Evolutionary conservation across 257 asterid species (phyloP).

Genomic region (Solanum chaucha): DNA sequence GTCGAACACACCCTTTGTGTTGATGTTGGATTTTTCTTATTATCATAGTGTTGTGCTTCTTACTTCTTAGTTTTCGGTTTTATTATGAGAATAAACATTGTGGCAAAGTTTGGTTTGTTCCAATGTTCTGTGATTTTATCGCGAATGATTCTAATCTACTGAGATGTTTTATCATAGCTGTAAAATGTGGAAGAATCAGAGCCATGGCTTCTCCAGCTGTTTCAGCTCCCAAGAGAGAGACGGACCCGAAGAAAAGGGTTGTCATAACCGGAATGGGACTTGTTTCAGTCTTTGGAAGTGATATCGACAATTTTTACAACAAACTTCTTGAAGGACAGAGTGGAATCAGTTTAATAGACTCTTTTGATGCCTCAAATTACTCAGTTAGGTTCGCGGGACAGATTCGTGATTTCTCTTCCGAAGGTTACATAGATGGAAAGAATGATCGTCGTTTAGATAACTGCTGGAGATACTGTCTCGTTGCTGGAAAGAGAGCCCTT

Average conservation of each 20-base stretch:
- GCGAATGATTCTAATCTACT: not conserved
- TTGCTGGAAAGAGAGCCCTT: slow-evolving; percentile 50
- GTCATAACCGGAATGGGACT: slow-evolving; percentile 52
- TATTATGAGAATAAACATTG: not conserved
- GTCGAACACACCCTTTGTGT: not conserved
- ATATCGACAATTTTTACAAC: slow-evolving; percentile 24
- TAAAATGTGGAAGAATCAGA: slow-evolving; percentile 22
- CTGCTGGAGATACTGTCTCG: slow-evolving; percentile 48
- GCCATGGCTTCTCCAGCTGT: slow-evolving; percentile 24
- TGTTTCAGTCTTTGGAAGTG: slow-evolving; percentile 51
- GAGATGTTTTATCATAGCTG: not conserved
- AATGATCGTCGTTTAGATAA: slow-evolving; percentile 37
- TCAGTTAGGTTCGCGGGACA: slow-evolving; percentile 40
- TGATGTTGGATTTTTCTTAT: not conserved
- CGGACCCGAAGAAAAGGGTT: slow-evolving; percentile 34
- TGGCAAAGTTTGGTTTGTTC: not conserved
- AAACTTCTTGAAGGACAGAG: slow-evolving; percentile 41
- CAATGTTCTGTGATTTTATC: not conserved
- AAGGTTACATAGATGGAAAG: slow-evolving; percentile 40
- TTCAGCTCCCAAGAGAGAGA: slow-evolving; percentile 42
- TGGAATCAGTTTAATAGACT: slow-evolving; percentile 38
- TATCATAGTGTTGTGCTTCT: not conserved
- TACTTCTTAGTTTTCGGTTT: not conserved
- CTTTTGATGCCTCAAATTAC: slow-evolving; percentile 33
- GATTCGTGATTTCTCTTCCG: slow-evolving; percentile 36